Base-by-base conservation (phyloP, 148 eudicot species). In the Rhododendron henanense region DNA sequence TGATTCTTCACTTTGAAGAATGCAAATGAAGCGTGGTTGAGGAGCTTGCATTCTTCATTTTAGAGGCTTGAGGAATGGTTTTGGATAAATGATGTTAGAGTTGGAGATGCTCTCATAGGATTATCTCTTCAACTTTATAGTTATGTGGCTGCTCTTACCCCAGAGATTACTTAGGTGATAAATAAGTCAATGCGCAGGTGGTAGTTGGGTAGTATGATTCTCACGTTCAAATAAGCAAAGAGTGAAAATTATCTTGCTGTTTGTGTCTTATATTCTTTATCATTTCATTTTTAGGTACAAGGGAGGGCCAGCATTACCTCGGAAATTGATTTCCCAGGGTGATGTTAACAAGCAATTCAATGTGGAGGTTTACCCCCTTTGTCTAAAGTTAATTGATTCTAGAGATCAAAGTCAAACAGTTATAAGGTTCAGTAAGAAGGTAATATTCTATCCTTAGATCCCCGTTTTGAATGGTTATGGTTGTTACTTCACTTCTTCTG, bases 221-320 rank as follows among this genome's bases (percentile, higher is more conserved):
- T 6, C 19, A 53, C 23, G 74, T 79, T 48, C 57, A 25, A 50
- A 25, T 23, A 44, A 13, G 10, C 82, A 25, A 31, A 50, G 16
- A 74, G 82, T 82, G 53, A 55, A 11, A 44, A 51, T 23, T 15
- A 48, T 13, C 16, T 65, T 44, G 2, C 13, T 85, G 57, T 53
- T 74, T 37, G 44, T 37, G 53, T 69, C 90, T 84, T 44, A 78
- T 45, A 18, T 71, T 79, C 25, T 53, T 55, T 4, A 48, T 16
- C 61, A 10, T 65, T 53, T 31, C 19, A 2, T 48, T 65, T 47
- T n/a, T 88, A 97, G 99, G 99, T 97, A 97, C 88, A 92, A 90
- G 84, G 99, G 99, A 86, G 99, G 99, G 82, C 98, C 99, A 9
- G 91, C 94, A 63, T 86, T 95, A 84, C 93, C 95, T 6, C 90